Evolutionary conservation across 2,329 filamentous ascomycete species (phyloP), one percentile per base, ranked within the genome.

Genomic region (Claviceps sp.): DNA sequence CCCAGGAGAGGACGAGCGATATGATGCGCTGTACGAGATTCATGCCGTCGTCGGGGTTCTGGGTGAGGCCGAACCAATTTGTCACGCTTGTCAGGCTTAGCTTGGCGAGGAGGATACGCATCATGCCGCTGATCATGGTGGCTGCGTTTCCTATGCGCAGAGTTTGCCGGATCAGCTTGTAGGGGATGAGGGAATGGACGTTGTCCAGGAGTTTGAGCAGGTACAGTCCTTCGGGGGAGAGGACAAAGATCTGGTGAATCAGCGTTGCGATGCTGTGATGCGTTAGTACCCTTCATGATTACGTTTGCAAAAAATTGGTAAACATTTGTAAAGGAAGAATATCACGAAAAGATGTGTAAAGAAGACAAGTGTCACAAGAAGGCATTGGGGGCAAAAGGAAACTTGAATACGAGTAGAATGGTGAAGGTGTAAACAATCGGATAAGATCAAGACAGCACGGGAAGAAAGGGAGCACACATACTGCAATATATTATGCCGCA

Each of bases 21-120:
- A 91, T 81, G 56, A 93, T 89, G 44, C 83, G 70, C 65, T 91
- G 87, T 57, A 93, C 65, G 8, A 91, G 65, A 62, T 90, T 93
- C 84, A 88, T 87, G 47, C 87, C 87, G 58, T 89, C 85, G 56
- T 88, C 81, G 0, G 82, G 78, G 47, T 80, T 80, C 47, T 78
- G 77, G 0, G 84, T 89, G 41, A 88, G 64, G 0, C 87, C 86
- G 11, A 90, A 76, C 84, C 84, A 91, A 63, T 89, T 90, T 4
- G 87, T 88, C 49, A 91, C 68, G 7, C 81, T 81, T 1, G 80
- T 81, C 4, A 91, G 73, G 57, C 84, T 86, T 52, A 89, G 70
- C 67, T 93, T 93, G n/a, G 86, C 82, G 14, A 93, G 73, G 16
- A 90, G 73, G 16, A 91, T 69, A 50, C 74, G 77, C 64, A 87